These are phyloP conservation scores for Theobroma cacao DNA, from an alignment of 345 rosid species.

Conservation along the genomic window DNA sequence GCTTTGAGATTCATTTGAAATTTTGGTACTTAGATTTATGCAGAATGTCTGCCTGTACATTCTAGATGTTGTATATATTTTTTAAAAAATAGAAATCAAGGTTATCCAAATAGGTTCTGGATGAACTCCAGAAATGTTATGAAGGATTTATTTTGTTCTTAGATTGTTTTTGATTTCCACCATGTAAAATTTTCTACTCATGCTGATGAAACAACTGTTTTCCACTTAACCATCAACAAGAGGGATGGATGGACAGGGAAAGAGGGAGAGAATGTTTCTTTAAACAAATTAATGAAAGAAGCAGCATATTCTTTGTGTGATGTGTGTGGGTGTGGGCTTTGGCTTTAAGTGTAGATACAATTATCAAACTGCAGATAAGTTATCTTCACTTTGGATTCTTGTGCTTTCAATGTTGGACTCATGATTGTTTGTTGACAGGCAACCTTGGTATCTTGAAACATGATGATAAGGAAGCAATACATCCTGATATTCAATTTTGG, in stretches of 20 bases:
- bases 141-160: background rate
- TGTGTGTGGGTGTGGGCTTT: background rate
- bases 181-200: background rate
- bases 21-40: background rate
- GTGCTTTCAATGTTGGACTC: background rate
- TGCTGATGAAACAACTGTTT: background rate
- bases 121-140: background rate
- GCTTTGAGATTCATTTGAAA: background rate
- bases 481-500: constrained; percentile 62
- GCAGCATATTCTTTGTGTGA: background rate
- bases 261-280: background rate
- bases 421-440: constrained; percentile 37
- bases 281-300: background rate
- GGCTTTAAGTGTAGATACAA: background rate
- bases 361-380: background rate
- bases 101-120: background rate
- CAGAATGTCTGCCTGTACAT: background rate
- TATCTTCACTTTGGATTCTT: background rate
- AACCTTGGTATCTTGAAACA: constrained; percentile 42
- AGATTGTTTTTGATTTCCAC: background rate
- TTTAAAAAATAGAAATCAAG: background rate
- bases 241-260: background rate
- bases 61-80: background rate
- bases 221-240: background rate
- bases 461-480: constrained; percentile 36